Evolutionary conservation across 257 asterid genomes (phyloP), one percentile per base, ranked within the genome.

Genomic region (Primulina eburnea): DNA sequence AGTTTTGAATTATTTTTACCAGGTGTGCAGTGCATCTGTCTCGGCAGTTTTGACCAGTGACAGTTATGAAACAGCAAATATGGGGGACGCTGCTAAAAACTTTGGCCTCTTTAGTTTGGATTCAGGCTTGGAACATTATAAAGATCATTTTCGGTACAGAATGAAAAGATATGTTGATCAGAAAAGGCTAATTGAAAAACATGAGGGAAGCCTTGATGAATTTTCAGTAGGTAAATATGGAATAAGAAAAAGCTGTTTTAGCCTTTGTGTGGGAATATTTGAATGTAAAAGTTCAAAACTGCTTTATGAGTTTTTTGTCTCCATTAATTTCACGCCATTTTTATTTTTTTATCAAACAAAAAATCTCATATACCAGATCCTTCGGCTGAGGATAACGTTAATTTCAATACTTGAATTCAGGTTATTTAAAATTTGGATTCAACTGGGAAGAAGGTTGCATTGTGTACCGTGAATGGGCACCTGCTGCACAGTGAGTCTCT

Each of bases 381-480:
- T 72, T 47, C 57, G 33, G 21, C 58, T 55, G 66, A 65, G 75
- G 53, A 32, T 63, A 77, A 32, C 30, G 72, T 62, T 73, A 34
- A 75, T 32, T 65, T 58, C 40, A 58, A 47, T 57, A 33, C 40
- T 57, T 57, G 59, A 56, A 56, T 77, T 52, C 87, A 90, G 99
- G 99, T 76, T 93, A 90, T 74, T 56, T 76, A 76, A 87, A 79
- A 77, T 90, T 86, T 65, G 97, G 99, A 62, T 93, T 90, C 70
- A 90, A 89, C 77, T 82, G 84, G 55, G 96, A 87, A 79, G 87
- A 93, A 60, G 95, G 88, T 77, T 78, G 84, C 87, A 79, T 84
- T 52, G 82, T 87, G 73, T 90, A 90, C 80, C 85, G 90, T 73
- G 97, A 90, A 81, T 93, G 99, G 99, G 95, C 96, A 62, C 97